Conservation (phyloP, 1,284 basidiomycete species). For the Cerioporus squamosus region DNA sequence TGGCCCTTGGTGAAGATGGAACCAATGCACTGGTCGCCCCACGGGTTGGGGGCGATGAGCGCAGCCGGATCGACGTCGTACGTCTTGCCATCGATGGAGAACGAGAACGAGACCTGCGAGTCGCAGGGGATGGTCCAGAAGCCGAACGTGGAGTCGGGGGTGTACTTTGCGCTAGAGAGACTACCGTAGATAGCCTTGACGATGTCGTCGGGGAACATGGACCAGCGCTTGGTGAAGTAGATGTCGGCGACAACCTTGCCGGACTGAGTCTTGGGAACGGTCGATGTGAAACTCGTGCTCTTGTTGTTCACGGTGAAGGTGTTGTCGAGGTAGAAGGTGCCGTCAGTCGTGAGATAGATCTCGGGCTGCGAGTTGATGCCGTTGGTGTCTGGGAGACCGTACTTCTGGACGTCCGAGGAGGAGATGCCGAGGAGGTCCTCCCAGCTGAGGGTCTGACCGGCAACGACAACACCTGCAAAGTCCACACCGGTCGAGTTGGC, state of each 20-base stretch:
- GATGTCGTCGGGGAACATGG: slow-evolving; percentile 12
- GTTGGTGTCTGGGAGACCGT: slow-evolving; percentile 13
- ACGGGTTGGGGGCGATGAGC: slow-evolving; percentile 20
- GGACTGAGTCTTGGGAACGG: slow-evolving; percentile 7
- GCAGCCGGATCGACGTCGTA: slow-evolving; percentile 13
- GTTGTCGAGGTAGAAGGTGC: slow-evolving; percentile 18
- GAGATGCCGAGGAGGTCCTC: slow-evolving; percentile 10
- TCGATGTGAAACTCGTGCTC: background rate
- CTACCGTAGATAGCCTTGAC: slow-evolving; percentile 15
- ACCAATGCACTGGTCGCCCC: slow-evolving; percentile 22
- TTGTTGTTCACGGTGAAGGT: slow-evolving; percentile 9
- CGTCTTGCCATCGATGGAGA: slow-evolving; percentile 15
- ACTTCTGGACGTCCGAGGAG: slow-evolving; percentile 1
- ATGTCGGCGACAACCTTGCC: slow-evolving; percentile 15
- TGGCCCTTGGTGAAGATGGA: slow-evolving; percentile 19
- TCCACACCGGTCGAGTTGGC: background rate
- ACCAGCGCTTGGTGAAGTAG: slow-evolving; percentile 7
- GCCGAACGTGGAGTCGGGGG: slow-evolving; percentile 12
- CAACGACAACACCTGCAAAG: slow-evolving; percentile 16
- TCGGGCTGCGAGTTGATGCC: slow-evolving; percentile 17
- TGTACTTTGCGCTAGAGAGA: slow-evolving; percentile 12
- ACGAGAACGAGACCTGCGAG: slow-evolving; percentile 9
- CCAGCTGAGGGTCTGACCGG: slow-evolving; percentile 19
- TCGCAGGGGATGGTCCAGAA: slow-evolving; percentile 21
- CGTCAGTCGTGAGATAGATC: slow-evolving; percentile 12